Conservation (phyloP, 352 stramenopile species). For the Globisporangium parvum region DNA sequence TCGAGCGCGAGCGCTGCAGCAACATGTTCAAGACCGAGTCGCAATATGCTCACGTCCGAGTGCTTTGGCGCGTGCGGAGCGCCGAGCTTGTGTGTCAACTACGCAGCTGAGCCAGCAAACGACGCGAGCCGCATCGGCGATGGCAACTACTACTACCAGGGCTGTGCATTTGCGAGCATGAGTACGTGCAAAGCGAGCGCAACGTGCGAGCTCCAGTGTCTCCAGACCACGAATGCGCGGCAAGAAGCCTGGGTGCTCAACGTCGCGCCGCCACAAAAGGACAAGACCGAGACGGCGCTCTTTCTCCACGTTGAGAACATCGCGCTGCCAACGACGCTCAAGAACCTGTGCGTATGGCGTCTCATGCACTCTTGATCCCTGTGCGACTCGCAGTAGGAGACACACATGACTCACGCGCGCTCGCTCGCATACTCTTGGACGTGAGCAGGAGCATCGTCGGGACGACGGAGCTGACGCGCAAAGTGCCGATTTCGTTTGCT, state of each 20-base stretch:
- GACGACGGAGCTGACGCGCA: constrained; percentile 41
- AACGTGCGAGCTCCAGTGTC: constrained; percentile 64
- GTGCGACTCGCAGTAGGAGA: neutral
- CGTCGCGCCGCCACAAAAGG: constrained; percentile 56
- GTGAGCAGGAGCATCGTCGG: constrained; percentile 41
- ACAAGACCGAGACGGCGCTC: constrained; percentile 53
- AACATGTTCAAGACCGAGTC: constrained; percentile 27
- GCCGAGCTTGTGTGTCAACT: constrained; percentile 53
- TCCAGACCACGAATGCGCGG: constrained; percentile 30
- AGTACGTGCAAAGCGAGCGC: constrained; percentile 43
- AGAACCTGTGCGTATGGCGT: constrained; percentile 44
- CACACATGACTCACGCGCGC: neutral
- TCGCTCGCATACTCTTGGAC: neutral
- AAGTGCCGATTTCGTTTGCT: constrained; percentile 56
- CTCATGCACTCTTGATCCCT: neutral
- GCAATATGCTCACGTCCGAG: constrained; percentile 54
- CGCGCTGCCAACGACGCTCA: constrained; percentile 36
- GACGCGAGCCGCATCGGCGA: constrained; percentile 29
- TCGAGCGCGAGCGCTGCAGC: neutral
- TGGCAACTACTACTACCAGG: constrained; percentile 57
- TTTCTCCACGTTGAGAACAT: constrained; percentile 55
- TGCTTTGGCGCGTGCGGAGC: constrained; percentile 43
- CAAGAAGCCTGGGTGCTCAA: constrained; percentile 43
- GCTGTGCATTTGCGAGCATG: constrained; percentile 44
- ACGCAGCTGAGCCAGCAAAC: constrained; percentile 28